Conservation (phyloP, 106 monocot species). For the Dendrobium huoshanense region DNA sequence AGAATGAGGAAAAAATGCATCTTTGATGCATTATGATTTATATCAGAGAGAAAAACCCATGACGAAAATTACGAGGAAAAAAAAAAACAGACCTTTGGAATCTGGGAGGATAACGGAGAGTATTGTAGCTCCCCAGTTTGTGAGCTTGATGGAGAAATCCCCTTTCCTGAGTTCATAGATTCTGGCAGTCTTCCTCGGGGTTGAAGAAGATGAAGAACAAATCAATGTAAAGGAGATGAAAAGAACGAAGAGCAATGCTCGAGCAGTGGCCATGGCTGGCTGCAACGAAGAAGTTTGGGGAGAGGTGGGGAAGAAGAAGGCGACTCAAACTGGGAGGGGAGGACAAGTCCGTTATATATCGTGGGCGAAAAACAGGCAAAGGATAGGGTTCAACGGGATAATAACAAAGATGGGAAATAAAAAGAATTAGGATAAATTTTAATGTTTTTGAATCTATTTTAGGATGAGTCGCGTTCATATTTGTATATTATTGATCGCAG, state of each 20-base stretch:
- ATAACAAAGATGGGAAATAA: too few relatives aligned
- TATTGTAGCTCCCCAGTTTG: constrained; percentile 82
- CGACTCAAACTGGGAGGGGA: not conserved
- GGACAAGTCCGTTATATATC: too few relatives aligned
- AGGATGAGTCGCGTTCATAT: too few relatives aligned
- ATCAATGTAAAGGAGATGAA: constrained; percentile 7
- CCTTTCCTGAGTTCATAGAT: constrained; percentile 64
- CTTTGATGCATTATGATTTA: not conserved
- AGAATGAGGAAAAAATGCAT: not conserved
- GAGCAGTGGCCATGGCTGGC: not conserved
- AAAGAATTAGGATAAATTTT: too few relatives aligned
- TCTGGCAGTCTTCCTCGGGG: constrained; percentile 26
- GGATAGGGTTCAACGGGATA: not conserved
- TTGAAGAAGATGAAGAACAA: constrained; percentile 3
- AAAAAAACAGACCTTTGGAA: constrained; percentile 41
- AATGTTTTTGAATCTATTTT: too few relatives aligned
- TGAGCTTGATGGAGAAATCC: constrained; percentile 78
- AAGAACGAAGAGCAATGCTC: constrained; percentile 16
- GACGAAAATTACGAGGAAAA: not conserved
- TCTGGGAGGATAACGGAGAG: constrained; percentile 75
- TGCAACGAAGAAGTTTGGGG: not conserved
- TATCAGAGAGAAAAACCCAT: not conserved
- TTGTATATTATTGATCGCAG: too few relatives aligned
- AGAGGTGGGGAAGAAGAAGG: not conserved
- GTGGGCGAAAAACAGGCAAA: too few relatives aligned